phyloP scores from a whole-genome alignment of 2,329 filamentous ascomycete genomes.

The Leptoxyphium fumago region DNA sequence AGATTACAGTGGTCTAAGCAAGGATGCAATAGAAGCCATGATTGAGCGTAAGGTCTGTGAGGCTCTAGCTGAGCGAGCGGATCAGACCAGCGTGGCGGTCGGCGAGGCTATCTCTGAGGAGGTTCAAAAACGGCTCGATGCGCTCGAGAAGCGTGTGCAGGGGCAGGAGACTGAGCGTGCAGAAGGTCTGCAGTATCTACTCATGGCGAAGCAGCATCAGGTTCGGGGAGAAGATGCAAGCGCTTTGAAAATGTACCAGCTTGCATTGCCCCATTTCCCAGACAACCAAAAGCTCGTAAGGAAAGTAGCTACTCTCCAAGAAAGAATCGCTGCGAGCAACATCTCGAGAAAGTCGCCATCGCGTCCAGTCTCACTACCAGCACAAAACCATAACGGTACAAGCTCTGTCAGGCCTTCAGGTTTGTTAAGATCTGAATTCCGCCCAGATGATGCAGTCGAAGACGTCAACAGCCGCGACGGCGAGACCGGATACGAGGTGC shows the following conservation, averaged over 20 bases:
- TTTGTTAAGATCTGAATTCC: neutral
- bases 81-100: conserved; percentile 15
- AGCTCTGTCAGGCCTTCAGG: neutral
- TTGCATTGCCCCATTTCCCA: conserved; percentile 73
- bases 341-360: conserved; percentile 11
- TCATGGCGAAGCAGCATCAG: conserved; percentile 88
- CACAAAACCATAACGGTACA: neutral
- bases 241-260: conserved; percentile 72
- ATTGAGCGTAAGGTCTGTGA: conserved; percentile 86
- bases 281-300: conserved; percentile 58
- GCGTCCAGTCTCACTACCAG: neutral
- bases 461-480: conserved; percentile 30
- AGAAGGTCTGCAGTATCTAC: conserved; percentile 68
- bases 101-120: conserved; percentile 48
- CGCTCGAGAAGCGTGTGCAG: conserved; percentile 74
- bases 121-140: conserved; percentile 66
- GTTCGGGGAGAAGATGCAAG: conserved; percentile 64
- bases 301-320: conserved; percentile 41
- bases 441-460: conserved; percentile 2
- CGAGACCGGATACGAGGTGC: conserved; percentile 21
- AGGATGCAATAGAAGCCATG: conserved; percentile 70
- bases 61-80: conserved; percentile 62
- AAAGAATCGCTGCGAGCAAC: conserved; percentile 31
- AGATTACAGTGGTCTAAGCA: conserved; percentile 26
- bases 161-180: conserved; percentile 56